phyloP scores from a whole-genome alignment of 371 early-diverging fungal species.

The Synchytrium microbalum region DNA sequence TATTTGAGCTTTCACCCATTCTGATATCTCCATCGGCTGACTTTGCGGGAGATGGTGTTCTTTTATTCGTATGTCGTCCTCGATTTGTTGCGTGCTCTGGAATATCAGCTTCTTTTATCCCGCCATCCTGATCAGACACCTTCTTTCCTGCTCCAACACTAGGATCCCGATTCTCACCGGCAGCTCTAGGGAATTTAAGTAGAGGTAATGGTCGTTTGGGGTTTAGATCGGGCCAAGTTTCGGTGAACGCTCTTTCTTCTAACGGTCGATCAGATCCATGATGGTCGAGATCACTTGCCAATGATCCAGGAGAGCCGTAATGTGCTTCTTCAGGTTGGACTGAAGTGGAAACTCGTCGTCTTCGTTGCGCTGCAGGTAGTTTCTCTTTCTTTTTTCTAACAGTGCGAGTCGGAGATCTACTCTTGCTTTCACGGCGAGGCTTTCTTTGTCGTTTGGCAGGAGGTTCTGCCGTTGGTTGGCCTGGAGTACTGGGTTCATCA shows the following conservation, averaged over 20 bases:
- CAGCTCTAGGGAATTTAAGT: conserved; percentile 14
- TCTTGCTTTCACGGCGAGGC: background rate
- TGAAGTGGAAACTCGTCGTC: background rate
- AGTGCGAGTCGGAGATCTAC: background rate
- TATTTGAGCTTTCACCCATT: background rate
- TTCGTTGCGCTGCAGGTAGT: too few relatives aligned
- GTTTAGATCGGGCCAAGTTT: conserved; percentile 73
- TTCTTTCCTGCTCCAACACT: background rate
- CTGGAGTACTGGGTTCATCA: too few relatives aligned
- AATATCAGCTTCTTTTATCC: background rate
- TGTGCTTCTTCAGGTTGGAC: background rate
- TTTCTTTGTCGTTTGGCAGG: too few relatives aligned
- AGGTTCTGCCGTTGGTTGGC: too few relatives aligned
- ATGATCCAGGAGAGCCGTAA: background rate
- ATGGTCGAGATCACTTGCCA: background rate
- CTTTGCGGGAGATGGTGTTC: background rate
- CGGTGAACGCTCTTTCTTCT: conserved; percentile 74
- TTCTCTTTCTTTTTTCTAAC: background rate
- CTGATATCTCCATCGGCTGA: background rate
- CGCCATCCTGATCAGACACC: background rate
- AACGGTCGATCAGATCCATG: conserved; percentile 41
- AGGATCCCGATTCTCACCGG: background rate
- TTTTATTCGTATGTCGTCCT: background rate
- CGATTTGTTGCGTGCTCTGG: background rate
- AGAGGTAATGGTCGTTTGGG: conserved; percentile 44